phyloP scores from a whole-genome alignment of 1,139 yeast genomes.

The Suhomyces anneliseae region DNA sequence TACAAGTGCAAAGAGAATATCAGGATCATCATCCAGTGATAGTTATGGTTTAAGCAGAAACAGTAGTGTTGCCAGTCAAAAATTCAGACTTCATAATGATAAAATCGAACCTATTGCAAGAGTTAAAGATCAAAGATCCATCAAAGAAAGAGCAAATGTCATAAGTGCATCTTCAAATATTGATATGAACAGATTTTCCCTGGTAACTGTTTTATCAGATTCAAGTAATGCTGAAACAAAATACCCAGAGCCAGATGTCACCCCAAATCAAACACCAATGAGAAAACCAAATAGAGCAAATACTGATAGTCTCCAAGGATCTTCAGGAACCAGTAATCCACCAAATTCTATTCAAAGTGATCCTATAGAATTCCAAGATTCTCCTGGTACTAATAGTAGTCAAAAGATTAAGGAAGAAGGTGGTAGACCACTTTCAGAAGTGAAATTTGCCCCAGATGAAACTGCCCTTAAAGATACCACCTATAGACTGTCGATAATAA shows the following conservation, averaged over 20 bases:
- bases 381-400: slow-evolving; percentile 2
- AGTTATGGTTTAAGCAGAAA: slow-evolving; percentile 4
- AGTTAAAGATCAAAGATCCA: slow-evolving; percentile 8
- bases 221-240: slow-evolving; percentile 12
- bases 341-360: slow-evolving; percentile 8
- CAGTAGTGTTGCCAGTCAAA: slow-evolving; percentile 14
- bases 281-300: slow-evolving; percentile 5
- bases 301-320: slow-evolving; percentile 1
- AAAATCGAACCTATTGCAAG: slow-evolving; percentile 12
- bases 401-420: neutral
- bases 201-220: slow-evolving; percentile 16
- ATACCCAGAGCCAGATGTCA: slow-evolving; percentile 24
- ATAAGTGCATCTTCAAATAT: slow-evolving; percentile 21
- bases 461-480: slow-evolving; percentile 6
- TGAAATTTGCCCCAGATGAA: slow-evolving; percentile 5
- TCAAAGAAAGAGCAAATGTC: slow-evolving; percentile 15
- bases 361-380: slow-evolving; percentile 6
- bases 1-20: slow-evolving; percentile 4
- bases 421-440: slow-evolving; percentile 1
- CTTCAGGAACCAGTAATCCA: slow-evolving; percentile 2
- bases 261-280: slow-evolving; percentile 18
- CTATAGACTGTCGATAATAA: slow-evolving; percentile 13
- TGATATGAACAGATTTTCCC: slow-evolving; percentile 18
- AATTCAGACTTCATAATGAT: slow-evolving; percentile 15
- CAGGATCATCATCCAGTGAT: slow-evolving; percentile 8